phyloP scores from a whole-genome alignment of 2,329 filamentous ascomycete species.

The Aspergillus sp. region DNA sequence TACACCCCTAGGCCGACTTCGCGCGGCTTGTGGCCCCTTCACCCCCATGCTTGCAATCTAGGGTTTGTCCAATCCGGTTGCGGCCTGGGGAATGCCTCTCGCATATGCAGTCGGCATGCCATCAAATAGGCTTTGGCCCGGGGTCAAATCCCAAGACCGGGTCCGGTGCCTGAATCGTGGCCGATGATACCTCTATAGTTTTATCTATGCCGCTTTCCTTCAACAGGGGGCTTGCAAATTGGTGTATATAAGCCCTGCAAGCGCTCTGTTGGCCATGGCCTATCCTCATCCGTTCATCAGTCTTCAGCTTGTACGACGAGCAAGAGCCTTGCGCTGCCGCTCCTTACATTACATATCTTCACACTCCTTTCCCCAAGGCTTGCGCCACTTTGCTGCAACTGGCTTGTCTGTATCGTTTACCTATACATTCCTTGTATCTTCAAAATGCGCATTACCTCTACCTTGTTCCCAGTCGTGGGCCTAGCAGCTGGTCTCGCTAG shows the following conservation, averaged over 20 bases:
- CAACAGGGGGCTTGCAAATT: not conserved
- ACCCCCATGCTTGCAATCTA: not conserved
- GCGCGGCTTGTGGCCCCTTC: not conserved
- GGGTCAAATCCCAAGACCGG: constrained; percentile 21
- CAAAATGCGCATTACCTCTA: constrained; percentile 29
- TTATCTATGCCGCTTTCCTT: not conserved
- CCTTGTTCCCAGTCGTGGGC: constrained; percentile 27
- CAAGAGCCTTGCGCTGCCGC: not conserved
- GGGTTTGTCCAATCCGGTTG: not conserved
- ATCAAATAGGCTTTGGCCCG: not conserved
- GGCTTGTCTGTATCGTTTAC: constrained; percentile 4
- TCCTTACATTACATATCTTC: constrained; percentile 1
- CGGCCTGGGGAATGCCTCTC: not conserved
- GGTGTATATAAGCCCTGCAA: constrained; percentile 9
- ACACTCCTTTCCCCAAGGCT: not conserved
- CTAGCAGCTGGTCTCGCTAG: constrained; percentile 31
- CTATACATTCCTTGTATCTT: constrained; percentile 8
- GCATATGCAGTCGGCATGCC: not conserved
- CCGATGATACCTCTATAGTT: constrained; percentile 18
- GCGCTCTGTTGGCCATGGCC: not conserved
- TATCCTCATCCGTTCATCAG: not conserved
- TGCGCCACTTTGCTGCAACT: not conserved
- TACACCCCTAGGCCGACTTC: not conserved
- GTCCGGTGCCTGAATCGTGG: constrained; percentile 28
- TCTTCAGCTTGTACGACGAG: not conserved